Evolutionary conservation across 169 alveolate genomes (phyloP).

Genomic region (Plasmodium reichenowi): DNA sequence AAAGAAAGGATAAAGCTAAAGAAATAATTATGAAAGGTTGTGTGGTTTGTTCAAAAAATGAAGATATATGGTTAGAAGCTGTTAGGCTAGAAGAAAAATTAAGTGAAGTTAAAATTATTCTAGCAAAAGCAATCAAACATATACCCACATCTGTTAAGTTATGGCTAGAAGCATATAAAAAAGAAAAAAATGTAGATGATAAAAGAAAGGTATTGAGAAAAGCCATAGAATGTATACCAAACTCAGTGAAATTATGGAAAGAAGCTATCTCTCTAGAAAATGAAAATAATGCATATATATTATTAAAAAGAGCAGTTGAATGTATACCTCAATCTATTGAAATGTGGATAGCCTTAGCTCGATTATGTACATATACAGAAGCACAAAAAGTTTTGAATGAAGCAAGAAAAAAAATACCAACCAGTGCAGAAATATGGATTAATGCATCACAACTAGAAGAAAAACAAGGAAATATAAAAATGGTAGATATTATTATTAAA

Average conservation of each 20-base stretch:
- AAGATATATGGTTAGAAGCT: slow-evolving; percentile 99
- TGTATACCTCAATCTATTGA: slow-evolving; percentile 98
- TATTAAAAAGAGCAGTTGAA: slow-evolving; percentile 97
- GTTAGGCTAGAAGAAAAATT: slow-evolving; percentile 95
- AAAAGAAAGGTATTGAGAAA: slow-evolving; percentile 93
- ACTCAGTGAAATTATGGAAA: slow-evolving; percentile 98
- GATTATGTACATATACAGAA: slow-evolving; percentile 96
- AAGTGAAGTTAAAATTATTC: slow-evolving; percentile 93
- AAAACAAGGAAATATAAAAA: slow-evolving; percentile 88
- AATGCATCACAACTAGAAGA: slow-evolving; percentile 98
- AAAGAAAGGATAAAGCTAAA: slow-evolving; percentile 95
- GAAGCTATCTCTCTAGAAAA: slow-evolving; percentile 96
- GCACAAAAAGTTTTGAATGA: slow-evolving; percentile 97
- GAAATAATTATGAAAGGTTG: slow-evolving; percentile 97
- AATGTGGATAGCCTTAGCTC: slow-evolving; percentile 98
- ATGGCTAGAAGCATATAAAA: slow-evolving; percentile 96
- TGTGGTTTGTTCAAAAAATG: slow-evolving; percentile 95
- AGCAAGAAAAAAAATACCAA: slow-evolving; percentile 97
- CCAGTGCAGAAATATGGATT: slow-evolving; percentile 96
- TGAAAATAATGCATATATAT: slow-evolving; percentile 94
- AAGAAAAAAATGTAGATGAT: slow-evolving; percentile 92
- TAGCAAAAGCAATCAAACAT: slow-evolving; percentile 93
- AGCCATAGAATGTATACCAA: slow-evolving; percentile 97
- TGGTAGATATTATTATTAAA: slow-evolving; percentile 88
- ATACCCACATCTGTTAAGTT: slow-evolving; percentile 93